Evolutionary conservation across 2,329 filamentous ascomycete species (phyloP), one percentile per base, ranked within the genome.

Genomic region (Eutypa lata): DNA sequence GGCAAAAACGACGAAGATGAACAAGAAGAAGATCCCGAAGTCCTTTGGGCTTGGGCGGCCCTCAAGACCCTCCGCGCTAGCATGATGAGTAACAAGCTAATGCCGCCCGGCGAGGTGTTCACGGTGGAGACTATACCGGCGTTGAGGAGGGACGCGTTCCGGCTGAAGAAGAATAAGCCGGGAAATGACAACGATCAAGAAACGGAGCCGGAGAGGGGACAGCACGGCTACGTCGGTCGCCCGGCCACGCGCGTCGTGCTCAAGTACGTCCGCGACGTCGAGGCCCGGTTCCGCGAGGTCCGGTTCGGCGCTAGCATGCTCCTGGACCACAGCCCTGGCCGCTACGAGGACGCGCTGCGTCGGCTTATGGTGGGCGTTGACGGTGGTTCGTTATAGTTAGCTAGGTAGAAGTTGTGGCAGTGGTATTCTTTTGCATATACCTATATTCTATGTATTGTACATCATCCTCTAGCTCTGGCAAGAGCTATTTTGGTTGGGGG

Each of bases 21-120:
- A 31, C 6, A 31, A 31, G 26, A 31, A 6, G 42, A 70, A 18
- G 35, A 38, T 38, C 13, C 13, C 4, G 42, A 70, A 18, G 83
- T 87, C 45, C 76, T 83, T 28, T 91, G 88, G 88, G 84, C 85
- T 0, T 84, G 84, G 65, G 79, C 84, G 0, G 82, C 87, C 1
- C 75, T 91, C 6, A 84, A 86, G 61, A 80, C 80, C 0, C 70
- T 92, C 16, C 78, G 88, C 2, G 81, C 81, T 3, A 83, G 79
- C 60, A 89, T 91, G 84, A 77, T 81, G 55, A 86, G 81, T 49
- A 75, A 80, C 31, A 91, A 91, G 63, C 76, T 92, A 2, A 71
- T 90, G 46, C 89, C 89, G 1, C 89, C 89, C 0, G 89, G 89
- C 1, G 88, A 92, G 65, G 86, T 91, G 0, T 91, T 91, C 62